Base-by-base conservation (phyloP, 129 eudicot species). In the Pulicaria dysenterica region DNA sequence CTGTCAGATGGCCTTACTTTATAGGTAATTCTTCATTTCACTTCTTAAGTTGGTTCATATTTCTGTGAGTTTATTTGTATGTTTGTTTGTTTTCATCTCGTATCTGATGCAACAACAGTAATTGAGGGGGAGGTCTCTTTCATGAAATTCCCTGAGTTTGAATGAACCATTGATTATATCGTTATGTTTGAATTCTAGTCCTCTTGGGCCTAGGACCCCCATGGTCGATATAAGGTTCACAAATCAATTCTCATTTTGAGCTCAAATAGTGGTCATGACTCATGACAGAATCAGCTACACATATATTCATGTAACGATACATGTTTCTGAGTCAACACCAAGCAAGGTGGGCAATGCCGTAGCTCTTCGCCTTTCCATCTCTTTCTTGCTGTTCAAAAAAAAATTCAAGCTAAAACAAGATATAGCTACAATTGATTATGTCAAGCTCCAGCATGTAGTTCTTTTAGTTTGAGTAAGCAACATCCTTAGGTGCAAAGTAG, bases 1-100 rank as follows among this genome's bases (percentile, higher is more conserved):
- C 96, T 39, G 58, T 85, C 50, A 72, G 85, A n/a, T 89, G 94
- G 96, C 94, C 94, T 79, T 92, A 78, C 83, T 77, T 84, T 66
- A 13, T 91, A 24, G 96, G 96, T 91, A 75, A 38, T 31, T 51
- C 44, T 24, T 14, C 45, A 45, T n/a, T 60, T 10, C 6, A 47
- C 69, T 10, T 62, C 6, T 24, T 24, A 24, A 24, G 31, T 0
- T 24, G 31, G 31, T 76, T 47, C 36, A 5, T 16, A 8, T 59
- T 46, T 60, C 15, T 46, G 60, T 51, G 13, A 39, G 39, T 14
- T 48, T 2, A 9, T 44, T 46, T 58, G 16, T 54, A 65, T 13
- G 34, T 45, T 24, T 24, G 31, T 24, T 24, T 2, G 31, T 24
- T 1, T 24, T 24, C 31, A 24, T 24, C 31, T 24, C 31, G 31